Conservation (phyloP, 2,329 filamentous ascomycete species). For the Fusarium avenaceum region DNA sequence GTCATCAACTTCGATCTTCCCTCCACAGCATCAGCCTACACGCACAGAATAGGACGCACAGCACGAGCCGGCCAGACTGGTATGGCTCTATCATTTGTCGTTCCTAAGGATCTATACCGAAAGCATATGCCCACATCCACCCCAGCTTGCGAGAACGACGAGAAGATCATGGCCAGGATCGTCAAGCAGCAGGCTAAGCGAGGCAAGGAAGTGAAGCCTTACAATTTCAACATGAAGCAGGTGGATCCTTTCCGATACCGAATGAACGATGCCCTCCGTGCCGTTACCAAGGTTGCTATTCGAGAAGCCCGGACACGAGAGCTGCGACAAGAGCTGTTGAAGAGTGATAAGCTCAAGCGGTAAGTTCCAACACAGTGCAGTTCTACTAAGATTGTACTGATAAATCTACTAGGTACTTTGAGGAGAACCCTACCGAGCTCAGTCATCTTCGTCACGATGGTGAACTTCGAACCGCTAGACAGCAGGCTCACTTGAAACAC, state of each 20-base stretch:
- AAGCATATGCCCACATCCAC: constrained; percentile 92
- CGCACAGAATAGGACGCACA: constrained; percentile 95
- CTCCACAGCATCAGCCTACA: constrained; percentile 88
- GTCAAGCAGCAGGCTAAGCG: constrained; percentile 81
- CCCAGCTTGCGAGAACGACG: constrained; percentile 82
- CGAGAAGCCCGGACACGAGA: constrained; percentile 91
- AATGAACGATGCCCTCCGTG: constrained; percentile 90
- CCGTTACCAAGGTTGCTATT: constrained; percentile 89
- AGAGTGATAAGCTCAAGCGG: constrained; percentile 92
- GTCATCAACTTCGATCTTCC: constrained; percentile 98
- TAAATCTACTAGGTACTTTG: constrained; percentile 75
- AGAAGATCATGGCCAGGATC: constrained; percentile 85
- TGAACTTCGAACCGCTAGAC: constrained; percentile 84
- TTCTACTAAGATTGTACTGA: constrained; percentile 5
- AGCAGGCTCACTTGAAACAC: constrained; percentile 91
- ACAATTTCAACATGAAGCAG: constrained; percentile 94
- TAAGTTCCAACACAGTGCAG: constrained; percentile 33
- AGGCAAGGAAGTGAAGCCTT: constrained; percentile 86
- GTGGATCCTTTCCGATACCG: constrained; percentile 95
- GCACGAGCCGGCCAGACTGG: constrained; percentile 91
- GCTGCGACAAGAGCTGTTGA: constrained; percentile 88
- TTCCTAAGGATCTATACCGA: constrained; percentile 83
- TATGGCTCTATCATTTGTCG: constrained; percentile 95
- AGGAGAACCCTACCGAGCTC: constrained; percentile 93
- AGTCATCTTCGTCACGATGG: constrained; percentile 90